Conservation (phyloP, 192 early-diverging fungal species). For the Paraglomus occultum region DNA sequence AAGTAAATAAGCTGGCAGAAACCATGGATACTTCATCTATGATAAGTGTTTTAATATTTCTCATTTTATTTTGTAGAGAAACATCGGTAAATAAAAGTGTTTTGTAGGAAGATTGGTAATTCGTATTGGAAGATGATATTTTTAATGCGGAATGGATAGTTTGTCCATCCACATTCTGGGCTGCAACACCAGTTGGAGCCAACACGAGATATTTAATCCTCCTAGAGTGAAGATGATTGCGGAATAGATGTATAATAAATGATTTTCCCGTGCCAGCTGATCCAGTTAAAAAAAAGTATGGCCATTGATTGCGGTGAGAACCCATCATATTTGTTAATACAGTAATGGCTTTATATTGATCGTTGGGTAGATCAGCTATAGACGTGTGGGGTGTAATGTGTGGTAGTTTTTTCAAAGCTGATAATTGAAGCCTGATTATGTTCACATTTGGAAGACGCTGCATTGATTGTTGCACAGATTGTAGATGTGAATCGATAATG, state of each 20-base stretch:
- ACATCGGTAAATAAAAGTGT: too few relatives aligned
- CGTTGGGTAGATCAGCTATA: not conserved
- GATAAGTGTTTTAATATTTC: not conserved
- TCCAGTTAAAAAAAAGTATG: slow-evolving; percentile 8
- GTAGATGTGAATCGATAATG: too few relatives aligned
- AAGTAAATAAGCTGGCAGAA: not conserved
- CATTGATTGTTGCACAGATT: not conserved
- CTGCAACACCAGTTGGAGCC: not conserved
- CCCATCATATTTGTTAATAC: slow-evolving; percentile 12
- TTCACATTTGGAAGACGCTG: not conserved
- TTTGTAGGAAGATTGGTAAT: too few relatives aligned
- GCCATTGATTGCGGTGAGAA: not conserved
- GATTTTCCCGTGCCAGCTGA: not conserved
- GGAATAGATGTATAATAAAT: slow-evolving; percentile 10
- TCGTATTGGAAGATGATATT: too few relatives aligned
- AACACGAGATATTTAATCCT: not conserved
- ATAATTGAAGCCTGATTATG: not conserved
- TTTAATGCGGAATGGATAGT: slow-evolving; percentile 1
- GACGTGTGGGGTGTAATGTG: not conserved
- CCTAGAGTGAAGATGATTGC: too few relatives aligned
- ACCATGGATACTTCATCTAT: slow-evolving; percentile 11
- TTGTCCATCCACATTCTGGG: slow-evolving; percentile 1
- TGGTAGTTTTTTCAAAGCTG: not conserved
- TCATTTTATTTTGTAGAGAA: too few relatives aligned
- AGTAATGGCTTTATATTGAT: slow-evolving; percentile 7